Evolutionary conservation across 2,329 filamentous ascomycete genomes (phyloP).

Genomic region (Phialemoniopsis sp.): DNA sequence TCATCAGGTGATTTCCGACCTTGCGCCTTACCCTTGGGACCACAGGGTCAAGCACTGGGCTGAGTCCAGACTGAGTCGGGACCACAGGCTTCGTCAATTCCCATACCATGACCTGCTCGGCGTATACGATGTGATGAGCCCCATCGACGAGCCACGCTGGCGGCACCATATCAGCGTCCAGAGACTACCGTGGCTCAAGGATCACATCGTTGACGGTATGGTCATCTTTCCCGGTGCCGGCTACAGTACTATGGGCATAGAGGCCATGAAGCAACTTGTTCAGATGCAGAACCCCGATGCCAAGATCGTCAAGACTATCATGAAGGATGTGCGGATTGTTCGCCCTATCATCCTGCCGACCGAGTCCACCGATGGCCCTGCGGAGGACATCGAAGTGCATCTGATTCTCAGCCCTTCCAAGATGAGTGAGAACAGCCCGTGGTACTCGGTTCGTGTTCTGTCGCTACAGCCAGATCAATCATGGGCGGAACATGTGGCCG

Average conservation of each 20-base stretch:
- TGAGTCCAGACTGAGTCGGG: conserved; percentile 7
- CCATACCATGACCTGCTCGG: conserved; percentile 18
- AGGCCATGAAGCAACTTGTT: neutral
- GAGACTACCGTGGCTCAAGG: neutral
- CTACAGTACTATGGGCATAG: neutral
- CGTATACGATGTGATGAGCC: too few species aligned
- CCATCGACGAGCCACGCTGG: neutral
- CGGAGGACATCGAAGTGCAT: neutral
- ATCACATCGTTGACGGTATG: neutral
- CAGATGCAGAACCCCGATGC: neutral
- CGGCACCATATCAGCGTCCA: neutral
- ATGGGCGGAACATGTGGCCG: too few species aligned
- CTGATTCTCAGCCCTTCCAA: neutral
- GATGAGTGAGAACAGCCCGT: too few species aligned
- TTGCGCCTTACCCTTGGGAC: conserved; percentile 35
- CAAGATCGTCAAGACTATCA: neutral
- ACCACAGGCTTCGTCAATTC: conserved; percentile 5
- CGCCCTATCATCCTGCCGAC: too few species aligned
- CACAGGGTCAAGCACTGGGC: conserved; percentile 25
- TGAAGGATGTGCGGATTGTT: too few species aligned
- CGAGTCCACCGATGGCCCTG: neutral
- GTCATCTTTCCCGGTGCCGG: neutral
- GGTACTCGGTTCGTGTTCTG: too few species aligned
- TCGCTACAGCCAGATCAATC: too few species aligned
- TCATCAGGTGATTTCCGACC: too few species aligned